Base-by-base conservation (phyloP, 352 stramenopile species). In the Phytophthora pini region DNA sequence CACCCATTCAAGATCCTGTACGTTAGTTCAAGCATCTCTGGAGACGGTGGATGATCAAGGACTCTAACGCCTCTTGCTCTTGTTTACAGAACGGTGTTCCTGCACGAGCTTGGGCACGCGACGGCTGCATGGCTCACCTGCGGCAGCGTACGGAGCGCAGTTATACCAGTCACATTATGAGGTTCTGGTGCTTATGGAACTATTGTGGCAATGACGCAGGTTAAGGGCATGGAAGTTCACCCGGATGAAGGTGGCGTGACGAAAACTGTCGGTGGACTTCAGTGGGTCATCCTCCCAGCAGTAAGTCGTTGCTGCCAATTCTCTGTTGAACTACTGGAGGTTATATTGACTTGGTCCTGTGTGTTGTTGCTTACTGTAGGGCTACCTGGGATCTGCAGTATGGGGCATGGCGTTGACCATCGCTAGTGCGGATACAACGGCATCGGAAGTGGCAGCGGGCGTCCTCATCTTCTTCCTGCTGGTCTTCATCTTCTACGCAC, bases 1-100 rank as follows among this genome's bases (percentile, higher is more conserved):
- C 87, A 95, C 55, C 89, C 89, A 29, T 95, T 97, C 62, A 97
- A 97, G 56, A 95, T 95, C 53, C 70, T 95, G 86, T 95, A 81
- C 61, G 84, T 80, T 1, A 22, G 32, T 24, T 6, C 20, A 4
- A 24, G 8, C 5, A 32, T 43, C 50, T 4, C n/a, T 58, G 32
- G 12, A 6, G 22, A 22, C 4, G 27, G 57, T 31, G n/a, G 2
- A 29, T 4, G 11, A 49, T 34, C 13, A 13, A 5, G 41, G 3
- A 22, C 12, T 45, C 44, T 59, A 43, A 63, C 31, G 29, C 8
- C 11, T 13, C 8, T 13, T 13, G 8, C 31, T 36, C 31, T 36
- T 36, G 8, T 36, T 38, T 63, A 10, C 65, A 94, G 89, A 31
- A 94, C 87, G 7, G 89, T 97, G 17, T 97, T 95, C 62, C 66